Evolutionary conservation across 331 rosid species (phyloP).

Genomic region (Rhamnella rubrinervis): DNA sequence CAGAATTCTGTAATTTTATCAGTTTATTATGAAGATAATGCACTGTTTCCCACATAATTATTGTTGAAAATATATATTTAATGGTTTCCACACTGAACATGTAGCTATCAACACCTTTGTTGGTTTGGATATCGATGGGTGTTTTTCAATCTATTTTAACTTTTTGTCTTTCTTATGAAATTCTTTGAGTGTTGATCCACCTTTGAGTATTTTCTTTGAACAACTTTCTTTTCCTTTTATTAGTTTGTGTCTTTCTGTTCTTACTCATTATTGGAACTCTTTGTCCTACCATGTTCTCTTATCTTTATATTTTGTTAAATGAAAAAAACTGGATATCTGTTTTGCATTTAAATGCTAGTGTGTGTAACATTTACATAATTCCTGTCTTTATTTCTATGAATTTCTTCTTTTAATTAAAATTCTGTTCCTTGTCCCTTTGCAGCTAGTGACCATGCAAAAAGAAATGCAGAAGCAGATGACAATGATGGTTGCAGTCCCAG

Average conservation of each 20-base stretch:
- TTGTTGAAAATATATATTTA: neutral
- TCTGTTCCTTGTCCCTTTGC: slow-evolving; percentile 26
- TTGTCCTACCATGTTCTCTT: neutral
- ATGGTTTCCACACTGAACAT: neutral
- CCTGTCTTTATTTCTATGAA: neutral
- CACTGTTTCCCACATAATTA: neutral
- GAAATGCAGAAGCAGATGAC: slow-evolving; percentile 93
- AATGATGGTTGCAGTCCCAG: slow-evolving; percentile 64
- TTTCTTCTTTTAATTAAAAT: slow-evolving; percentile 18
- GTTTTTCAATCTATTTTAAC: too few relatives aligned
- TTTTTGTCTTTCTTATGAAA: neutral
- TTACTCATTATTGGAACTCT: neutral
- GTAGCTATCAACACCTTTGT: too few relatives aligned
- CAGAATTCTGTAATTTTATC: slow-evolving; percentile 1
- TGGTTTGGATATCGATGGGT: too few relatives aligned
- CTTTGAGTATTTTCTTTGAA: too few relatives aligned
- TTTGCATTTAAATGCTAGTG: neutral
- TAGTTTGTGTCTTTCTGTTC: neutral
- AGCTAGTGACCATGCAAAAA: slow-evolving; percentile 76
- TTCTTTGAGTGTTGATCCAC: too few relatives aligned
- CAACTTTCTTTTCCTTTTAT: neutral
- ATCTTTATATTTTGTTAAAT: neutral
- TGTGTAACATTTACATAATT: neutral
- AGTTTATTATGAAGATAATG: neutral
- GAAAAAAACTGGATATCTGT: neutral